phyloP scores from a whole-genome alignment of 495 filamentous ascomycete genomes.

The Penicillium samsonianum region DNA sequence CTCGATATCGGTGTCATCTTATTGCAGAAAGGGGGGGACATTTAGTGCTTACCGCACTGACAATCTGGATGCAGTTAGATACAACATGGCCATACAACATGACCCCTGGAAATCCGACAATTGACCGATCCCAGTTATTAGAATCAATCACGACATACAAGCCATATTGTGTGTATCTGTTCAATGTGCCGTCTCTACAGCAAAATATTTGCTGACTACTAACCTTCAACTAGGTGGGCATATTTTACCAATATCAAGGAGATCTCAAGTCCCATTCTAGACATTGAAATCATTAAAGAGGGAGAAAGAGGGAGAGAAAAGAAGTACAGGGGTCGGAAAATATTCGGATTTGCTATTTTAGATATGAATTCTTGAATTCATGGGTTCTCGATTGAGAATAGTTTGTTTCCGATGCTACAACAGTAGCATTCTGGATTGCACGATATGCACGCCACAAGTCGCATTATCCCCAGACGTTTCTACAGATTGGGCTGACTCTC shows the following conservation, averaged over 20 bases:
- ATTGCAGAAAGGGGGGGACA: too few species aligned
- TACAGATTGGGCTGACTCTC: constrained; percentile 6
- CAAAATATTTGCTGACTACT: too few species aligned
- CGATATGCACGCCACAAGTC: constrained; percentile 12
- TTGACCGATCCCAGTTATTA: background rate
- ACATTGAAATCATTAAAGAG: too few species aligned
- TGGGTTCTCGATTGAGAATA: constrained; percentile 9
- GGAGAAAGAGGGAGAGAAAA: background rate
- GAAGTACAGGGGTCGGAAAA: background rate
- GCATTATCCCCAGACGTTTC: background rate
- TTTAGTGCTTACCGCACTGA: constrained; percentile 2
- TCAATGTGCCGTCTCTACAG: too few species aligned
- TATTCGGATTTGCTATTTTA: background rate
- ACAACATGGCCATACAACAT: too few species aligned
- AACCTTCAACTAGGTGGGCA: too few species aligned
- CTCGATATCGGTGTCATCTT: background rate
- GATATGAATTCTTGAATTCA: background rate
- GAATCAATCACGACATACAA: too few species aligned
- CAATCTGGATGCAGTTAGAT: background rate
- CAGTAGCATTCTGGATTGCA: constrained; percentile 12
- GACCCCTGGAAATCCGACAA: background rate
- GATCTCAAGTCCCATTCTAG: too few species aligned
- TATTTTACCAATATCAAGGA: too few species aligned
- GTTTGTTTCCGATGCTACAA: constrained; percentile 1
- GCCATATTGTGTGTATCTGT: too few species aligned